Base-by-base conservation (phyloP, 805 yeast genomes). In the Yarrowia hollandica region DNA sequence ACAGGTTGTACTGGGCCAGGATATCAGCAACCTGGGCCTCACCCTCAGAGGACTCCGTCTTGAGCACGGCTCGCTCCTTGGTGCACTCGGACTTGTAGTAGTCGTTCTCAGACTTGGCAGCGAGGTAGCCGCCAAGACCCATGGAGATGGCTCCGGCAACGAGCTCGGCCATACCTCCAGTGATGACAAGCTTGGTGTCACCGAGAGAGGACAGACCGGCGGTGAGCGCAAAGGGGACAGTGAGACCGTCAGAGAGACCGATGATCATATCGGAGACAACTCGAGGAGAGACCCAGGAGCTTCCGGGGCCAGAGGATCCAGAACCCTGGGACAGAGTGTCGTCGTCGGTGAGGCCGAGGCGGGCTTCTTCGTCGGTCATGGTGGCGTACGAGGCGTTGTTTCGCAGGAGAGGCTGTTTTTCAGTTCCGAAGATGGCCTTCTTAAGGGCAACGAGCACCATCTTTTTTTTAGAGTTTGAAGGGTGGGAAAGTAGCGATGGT, bases 191-290 rank as follows among this genome's bases (percentile, higher is more conserved):
- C 71, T 82, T 86, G 15, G 96, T 77, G 71, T 89, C 88, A 57
- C 99, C 99, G 57, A 92, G 79, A 1, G 95, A 85, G 0, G 96
- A 86, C 60, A 92, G 79, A 50, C 98, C 99, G 0, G 99, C 98
- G 1, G 98, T 94, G 65, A 94, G 79, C 1, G 99, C 99, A 78
- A 92, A 92, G n/a, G 99, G 99, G 37, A 92, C 99, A 0, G 98
- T 92, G 64, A 92, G 79, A 4, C 99, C 99, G 71, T 92, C 99
- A 31, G 94, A 85, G 54, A 92, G 80, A 5, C 99, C 99, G 68
- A 92, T 92, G 65, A 92, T 90, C 60, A 88, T 79, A 71, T 92
- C 98, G 44, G 94, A 85, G 86, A 92, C 88, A 22, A 91, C 91
- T 71, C 99, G 82, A 9, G 99, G 99, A 23, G 64, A 60, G n/a